Conservation (phyloP, 371 early-diverging fungal genomes). For the Mucor velutinosus region DNA sequence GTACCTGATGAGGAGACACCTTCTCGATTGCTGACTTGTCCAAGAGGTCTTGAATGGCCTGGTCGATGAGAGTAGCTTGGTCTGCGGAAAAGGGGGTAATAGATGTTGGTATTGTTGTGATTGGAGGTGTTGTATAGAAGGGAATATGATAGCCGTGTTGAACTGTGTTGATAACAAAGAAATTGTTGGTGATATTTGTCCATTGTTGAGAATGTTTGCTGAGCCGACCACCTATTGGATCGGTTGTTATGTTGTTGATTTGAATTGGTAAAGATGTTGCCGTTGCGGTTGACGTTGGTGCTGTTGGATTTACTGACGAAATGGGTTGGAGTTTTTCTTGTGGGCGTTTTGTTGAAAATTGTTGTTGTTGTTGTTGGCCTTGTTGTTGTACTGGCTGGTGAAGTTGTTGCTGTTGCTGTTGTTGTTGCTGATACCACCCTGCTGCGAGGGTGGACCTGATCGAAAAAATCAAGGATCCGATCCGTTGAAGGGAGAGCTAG, state of each 20-base stretch:
- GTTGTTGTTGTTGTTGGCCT: not conserved
- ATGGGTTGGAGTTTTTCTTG: slow-evolving; percentile 4
- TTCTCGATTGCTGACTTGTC: not conserved
- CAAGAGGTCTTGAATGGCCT: not conserved
- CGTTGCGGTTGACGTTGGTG: not conserved
- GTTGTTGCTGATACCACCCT: slow-evolving; percentile 10
- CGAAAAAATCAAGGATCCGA: slow-evolving; percentile 1
- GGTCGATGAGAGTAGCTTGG: not conserved
- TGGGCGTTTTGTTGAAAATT: not conserved
- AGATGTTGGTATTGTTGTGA: not conserved
- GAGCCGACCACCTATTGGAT: slow-evolving; percentile 11
- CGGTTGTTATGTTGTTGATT: no score
- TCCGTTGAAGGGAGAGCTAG: not conserved
- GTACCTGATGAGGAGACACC: not conserved
- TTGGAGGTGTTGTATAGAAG: slow-evolving; percentile 5
- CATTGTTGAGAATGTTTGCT: not conserved
- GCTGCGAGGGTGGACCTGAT: slow-evolving; percentile 24
- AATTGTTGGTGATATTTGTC: not conserved
- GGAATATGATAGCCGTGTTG: slow-evolving; percentile 11
- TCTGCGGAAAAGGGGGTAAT: not conserved
- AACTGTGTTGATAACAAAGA: not conserved
- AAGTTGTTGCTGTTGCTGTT: not conserved
- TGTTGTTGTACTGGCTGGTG: not conserved
- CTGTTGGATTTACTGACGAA: not conserved
- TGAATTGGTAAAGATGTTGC: no score